Evolutionary conservation across 352 stramenopile species (phyloP), one percentile per base, ranked within the genome.

Genomic region (Pythium angustatum): DNA sequence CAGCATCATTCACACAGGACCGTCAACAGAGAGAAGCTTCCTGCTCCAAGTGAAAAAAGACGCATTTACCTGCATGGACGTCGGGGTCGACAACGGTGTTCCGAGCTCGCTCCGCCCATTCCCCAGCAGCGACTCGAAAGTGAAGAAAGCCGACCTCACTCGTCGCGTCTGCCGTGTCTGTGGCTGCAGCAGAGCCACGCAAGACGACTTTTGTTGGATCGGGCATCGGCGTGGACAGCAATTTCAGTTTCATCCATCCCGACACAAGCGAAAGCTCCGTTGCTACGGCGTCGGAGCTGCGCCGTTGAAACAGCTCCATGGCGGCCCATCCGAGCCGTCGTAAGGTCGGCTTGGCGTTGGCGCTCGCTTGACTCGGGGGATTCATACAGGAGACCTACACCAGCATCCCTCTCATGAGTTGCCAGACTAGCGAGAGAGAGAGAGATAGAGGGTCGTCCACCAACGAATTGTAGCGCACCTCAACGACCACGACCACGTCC

Each of bases 321-420:
- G 48, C 66, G 0, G 62, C 68, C 73, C 73, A 80, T 1, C 72
- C 72, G 10, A 77, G 50, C 3, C 56, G 60, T 11, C 59, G 41
- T 10, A 57, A 9, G 17, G 19, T 34, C 12, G 64, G 28, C n/a
- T 63, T 60, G 19, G 31, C 28, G 2, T 33, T 47, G 15, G 24
- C 40, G n/a, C 12, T 12, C 24, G 22, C 21, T 27, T 30, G 12
- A n/a, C 26, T 30, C 17, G 27, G 24, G 47, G 21, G 33, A 48
- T 62, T 3, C 52, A 68, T 21, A 62, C 33, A 40, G 70, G 38
- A 7, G 40, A 27, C 14, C n/a, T 27, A 4, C 8, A 41, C 19
- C 6, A 28, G 4, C 36, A 47, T 47, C 33, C 33, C 14, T 38
- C 33, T 14, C 0, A 47, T n/a, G n/a, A n/a, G n/a, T n/a, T n/a